Evolutionary conservation across 208 protist species (phyloP).

Genomic region (Sergeia podlipaevii): DNA sequence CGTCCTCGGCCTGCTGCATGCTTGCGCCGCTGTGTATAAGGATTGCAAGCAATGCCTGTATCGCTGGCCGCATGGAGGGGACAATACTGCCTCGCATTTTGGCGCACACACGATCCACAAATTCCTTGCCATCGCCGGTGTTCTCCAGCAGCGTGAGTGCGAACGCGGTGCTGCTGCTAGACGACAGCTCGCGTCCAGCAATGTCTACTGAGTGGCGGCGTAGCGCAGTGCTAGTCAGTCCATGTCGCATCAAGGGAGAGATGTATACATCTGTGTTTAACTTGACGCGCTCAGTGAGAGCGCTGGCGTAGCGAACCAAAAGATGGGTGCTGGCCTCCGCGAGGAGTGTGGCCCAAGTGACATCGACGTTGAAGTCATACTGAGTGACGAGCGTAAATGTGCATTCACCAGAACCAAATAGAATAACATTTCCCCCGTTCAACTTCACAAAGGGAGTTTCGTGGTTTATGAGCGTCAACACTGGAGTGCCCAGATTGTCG

Average conservation of each 20-base stretch:
- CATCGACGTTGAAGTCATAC: constrained; percentile 63
- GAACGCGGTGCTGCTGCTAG: constrained; percentile 15
- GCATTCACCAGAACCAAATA: constrained; percentile 62
- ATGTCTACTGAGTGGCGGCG: constrained; percentile 43
- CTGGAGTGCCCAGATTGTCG: constrained; percentile 14
- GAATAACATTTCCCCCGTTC: constrained; percentile 44
- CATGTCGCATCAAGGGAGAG: constrained; percentile 56
- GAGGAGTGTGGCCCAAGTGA: constrained; percentile 31
- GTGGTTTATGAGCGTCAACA: constrained; percentile 36
- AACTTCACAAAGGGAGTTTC: constrained; percentile 45
- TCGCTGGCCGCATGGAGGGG: constrained; percentile 75
- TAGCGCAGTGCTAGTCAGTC: constrained; percentile 52
- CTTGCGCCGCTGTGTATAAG: constrained; percentile 72
- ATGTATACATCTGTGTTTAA: constrained; percentile 22
- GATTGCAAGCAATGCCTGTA: constrained; percentile 77
- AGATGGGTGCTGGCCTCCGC: constrained; percentile 43
- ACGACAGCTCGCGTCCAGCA: constrained; percentile 21
- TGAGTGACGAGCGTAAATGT: constrained; percentile 68
- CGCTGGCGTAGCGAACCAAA: constrained; percentile 39
- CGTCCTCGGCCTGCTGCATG: constrained; percentile 63
- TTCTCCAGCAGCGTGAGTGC: constrained; percentile 56
- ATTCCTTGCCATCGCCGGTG: constrained; percentile 43
- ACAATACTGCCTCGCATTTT: constrained; percentile 68
- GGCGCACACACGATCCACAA: constrained; percentile 62
- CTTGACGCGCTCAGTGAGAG: neutral